Percentiles rank a stretch among this genome's conserved stretches.
phyloP scores from a whole-genome alignment of 1,284 basidiomycete species.

The Cryptococcus sp. region DNA sequence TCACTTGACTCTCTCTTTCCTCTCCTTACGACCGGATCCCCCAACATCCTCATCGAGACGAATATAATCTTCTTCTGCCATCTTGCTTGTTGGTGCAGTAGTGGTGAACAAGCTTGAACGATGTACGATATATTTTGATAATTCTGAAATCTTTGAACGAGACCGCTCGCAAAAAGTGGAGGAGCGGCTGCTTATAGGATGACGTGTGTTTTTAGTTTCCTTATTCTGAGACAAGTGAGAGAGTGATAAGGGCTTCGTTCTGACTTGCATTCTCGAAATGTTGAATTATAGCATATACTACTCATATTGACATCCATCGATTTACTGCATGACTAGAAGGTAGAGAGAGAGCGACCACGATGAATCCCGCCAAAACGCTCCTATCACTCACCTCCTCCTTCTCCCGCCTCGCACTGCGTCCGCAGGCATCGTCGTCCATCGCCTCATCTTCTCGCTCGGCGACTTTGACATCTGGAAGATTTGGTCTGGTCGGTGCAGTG shows the following conservation, averaged over 20 bases:
- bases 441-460: constrained; percentile 29
- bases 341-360: constrained; percentile 1
- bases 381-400: constrained; percentile 32
- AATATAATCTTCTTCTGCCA: constrained; percentile 44
- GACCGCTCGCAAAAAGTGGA: too few species aligned
- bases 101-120: background rate
- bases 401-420: constrained; percentile 28
- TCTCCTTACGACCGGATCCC: constrained; percentile 15
- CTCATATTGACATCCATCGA: too few species aligned
- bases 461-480: background rate
- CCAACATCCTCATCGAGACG: constrained; percentile 25
- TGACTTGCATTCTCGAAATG: too few species aligned
- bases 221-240: too few species aligned
- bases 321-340: background rate
- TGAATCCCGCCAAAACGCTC: constrained; percentile 22
- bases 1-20: constrained; percentile 43
- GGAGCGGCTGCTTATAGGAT: too few species aligned
- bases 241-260: too few species aligned
- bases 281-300: too few species aligned
- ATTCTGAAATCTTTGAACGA: constrained; percentile 3
- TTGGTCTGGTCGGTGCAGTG: constrained; percentile 38
- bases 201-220: too few species aligned
- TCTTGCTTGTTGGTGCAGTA: constrained; percentile 7
- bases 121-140: constrained; percentile 5
- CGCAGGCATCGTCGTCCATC: constrained; percentile 8